Evolutionary conservation across 129 eudicot genomes (phyloP), one percentile per base, ranked within the genome.

Genomic region (Artemisia annua): DNA sequence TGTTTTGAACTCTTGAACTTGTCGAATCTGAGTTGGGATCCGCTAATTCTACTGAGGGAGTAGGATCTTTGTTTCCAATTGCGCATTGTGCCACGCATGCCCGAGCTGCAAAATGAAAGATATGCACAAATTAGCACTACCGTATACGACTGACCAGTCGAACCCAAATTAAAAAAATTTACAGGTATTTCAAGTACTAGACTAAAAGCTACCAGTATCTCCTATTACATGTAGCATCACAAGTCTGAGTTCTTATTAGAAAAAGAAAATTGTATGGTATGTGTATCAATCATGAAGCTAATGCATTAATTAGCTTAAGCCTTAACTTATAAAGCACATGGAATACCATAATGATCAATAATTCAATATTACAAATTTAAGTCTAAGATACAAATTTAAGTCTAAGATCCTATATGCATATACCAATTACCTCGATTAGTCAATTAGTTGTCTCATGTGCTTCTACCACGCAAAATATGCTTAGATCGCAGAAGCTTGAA

Each of bases 71-170:
- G 71, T 54, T 81, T 32, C 76, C 84, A 56, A 78, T 80, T 20
- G 88, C 86, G 73, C 98, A 93, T 80, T 89, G 83, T 75, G 84
- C 95, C 83, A 93, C 83, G 72, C 96, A 89, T 54, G 84, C 63
- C 73, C 87, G 83, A 59, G 96, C 98, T 93, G 89, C 75, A 89
- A 70, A 39, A 11, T 14, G 71, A 65, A 53, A 78, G 17, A 69
- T 66, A 48, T 43, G 59, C 18, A 63, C 39, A 46, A 20, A 28
- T 78, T 32, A 75, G 12, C 28, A 73, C 48, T 61, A n/a, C 14
- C 19, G 26, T 30, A 17, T 56, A 60, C 2, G 50, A 6, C 15
- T 11, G 24, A 51, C 4, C 15, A n/a, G 9, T 16, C 12, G 67
- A 15, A 32, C 10, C 20, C 30, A 28, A 62, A 1, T 56, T 18